These are phyloP conservation scores for Angomonas ambiguus DNA, from an alignment of 208 protist species.

Conservation along the genomic window DNA sequence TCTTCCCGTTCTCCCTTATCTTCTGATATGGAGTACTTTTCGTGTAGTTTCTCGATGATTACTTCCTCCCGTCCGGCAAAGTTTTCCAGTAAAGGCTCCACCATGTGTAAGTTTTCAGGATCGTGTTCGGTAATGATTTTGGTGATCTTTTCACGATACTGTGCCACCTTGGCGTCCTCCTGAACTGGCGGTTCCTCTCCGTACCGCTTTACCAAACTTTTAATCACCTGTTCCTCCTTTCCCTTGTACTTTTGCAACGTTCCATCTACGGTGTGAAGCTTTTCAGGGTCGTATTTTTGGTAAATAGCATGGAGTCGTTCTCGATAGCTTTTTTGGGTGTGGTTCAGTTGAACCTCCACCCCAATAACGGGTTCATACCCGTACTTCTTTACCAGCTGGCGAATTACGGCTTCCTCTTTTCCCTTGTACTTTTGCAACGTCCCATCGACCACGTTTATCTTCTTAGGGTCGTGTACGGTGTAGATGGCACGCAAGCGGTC, in stretches of 20 bases:
- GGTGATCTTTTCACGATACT: slow-evolving; percentile 22
- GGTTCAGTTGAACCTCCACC: not conserved
- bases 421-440: slow-evolving; percentile 56
- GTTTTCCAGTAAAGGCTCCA: slow-evolving; percentile 27
- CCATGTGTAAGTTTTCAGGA: slow-evolving; percentile 27
- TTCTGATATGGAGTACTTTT: slow-evolving; percentile 22
- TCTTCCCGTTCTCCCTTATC: not conserved
- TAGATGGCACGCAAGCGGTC: slow-evolving; percentile 59
- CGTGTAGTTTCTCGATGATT: slow-evolving; percentile 24
- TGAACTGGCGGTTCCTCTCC: slow-evolving; percentile 35
- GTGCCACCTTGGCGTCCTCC: not conserved
- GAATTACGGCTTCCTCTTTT: slow-evolving; percentile 53
- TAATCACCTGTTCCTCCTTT: slow-evolving; percentile 47
- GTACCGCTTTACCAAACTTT: slow-evolving; percentile 45
- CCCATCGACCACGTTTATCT: slow-evolving; percentile 43
- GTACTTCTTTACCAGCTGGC: slow-evolving; percentile 61
- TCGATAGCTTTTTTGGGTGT: slow-evolving; percentile 20
- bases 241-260: slow-evolving; percentile 41
- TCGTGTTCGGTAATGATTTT: slow-evolving; percentile 30
- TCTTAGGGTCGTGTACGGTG: slow-evolving; percentile 49
- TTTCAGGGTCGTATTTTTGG: slow-evolving; percentile 42
- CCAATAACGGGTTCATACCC: slow-evolving; percentile 42
- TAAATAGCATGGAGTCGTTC: slow-evolving; percentile 47
- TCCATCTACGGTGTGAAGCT: slow-evolving; percentile 40
- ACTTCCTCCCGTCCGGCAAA: slow-evolving; percentile 37